A percentile compares a stretch with the other conserved stretches of the same genome.
Conservation (phyloP, 2,329 filamentous ascomycete genomes). For the Trichothecium roseum region DNA sequence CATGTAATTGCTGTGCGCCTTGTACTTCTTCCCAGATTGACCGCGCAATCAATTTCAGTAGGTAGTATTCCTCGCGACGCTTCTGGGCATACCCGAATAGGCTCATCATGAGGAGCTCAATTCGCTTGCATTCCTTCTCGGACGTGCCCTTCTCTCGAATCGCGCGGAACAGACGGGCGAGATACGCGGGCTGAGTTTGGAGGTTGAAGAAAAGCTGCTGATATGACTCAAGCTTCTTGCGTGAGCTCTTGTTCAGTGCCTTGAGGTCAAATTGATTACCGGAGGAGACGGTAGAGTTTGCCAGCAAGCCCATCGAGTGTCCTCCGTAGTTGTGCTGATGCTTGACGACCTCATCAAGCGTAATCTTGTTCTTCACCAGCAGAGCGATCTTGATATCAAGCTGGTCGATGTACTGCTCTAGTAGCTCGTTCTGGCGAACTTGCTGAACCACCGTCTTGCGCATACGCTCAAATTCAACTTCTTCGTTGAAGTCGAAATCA, state of each 20-base stretch:
- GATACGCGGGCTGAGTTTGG: slow-evolving; percentile 91
- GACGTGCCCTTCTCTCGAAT: slow-evolving; percentile 74
- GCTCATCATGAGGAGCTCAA: slow-evolving; percentile 91
- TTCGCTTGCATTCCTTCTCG: slow-evolving; percentile 86
- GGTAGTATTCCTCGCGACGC: slow-evolving; percentile 89
- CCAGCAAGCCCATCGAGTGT: slow-evolving; percentile 72
- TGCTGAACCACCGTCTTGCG: slow-evolving; percentile 96
- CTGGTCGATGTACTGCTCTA: slow-evolving; percentile 97
- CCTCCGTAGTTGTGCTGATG: slow-evolving; percentile 96
- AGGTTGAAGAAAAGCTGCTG: slow-evolving; percentile 96
- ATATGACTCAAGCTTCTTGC: slow-evolving; percentile 91
- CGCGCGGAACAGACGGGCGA: slow-evolving; percentile 77
- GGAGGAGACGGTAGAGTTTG: slow-evolving; percentile 79
- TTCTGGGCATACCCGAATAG: slow-evolving; percentile 97
- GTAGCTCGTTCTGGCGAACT: slow-evolving; percentile 91
- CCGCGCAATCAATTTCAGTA: slow-evolving; percentile 76
- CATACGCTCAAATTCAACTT: slow-evolving; percentile 90
- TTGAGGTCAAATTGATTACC: slow-evolving; percentile 93
- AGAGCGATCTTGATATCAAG: slow-evolving; percentile 98
- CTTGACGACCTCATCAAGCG: slow-evolving; percentile 90
- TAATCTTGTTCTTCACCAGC: slow-evolving; percentile 99
- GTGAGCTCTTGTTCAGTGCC: slow-evolving; percentile 91
- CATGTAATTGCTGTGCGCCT: slow-evolving; percentile 60
- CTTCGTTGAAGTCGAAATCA: slow-evolving; percentile 97
- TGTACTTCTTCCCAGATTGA: slow-evolving; percentile 83